Percentiles rank a stretch among this genome's conserved stretches.
Evolutionary conservation across 208 protist species (phyloP).

Genomic region (Naegleria lovaniensis): DNA sequence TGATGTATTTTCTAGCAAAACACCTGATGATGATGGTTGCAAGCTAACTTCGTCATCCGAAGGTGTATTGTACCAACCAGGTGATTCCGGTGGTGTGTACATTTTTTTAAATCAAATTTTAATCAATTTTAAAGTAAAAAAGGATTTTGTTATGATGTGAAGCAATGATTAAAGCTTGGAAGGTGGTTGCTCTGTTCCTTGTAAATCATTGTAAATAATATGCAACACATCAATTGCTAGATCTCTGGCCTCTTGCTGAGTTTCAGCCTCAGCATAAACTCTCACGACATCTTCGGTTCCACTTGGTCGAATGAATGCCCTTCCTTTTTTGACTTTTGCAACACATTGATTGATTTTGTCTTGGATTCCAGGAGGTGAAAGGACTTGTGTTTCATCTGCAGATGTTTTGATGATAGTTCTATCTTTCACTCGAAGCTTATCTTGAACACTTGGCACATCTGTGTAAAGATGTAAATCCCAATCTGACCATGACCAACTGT

Average conservation of each 20-base stretch:
- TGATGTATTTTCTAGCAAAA: background rate
- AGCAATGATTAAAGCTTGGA: background rate
- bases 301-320: slow-evolving; percentile 78
- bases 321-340: background rate
- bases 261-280: slow-evolving; percentile 66
- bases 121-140: background rate
- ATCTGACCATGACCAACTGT: background rate
- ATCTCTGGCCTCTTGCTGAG: background rate
- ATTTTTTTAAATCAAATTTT: no score
- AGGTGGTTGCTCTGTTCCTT: background rate
- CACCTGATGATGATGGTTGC: background rate
- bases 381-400: slow-evolving; percentile 12
- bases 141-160: no score
- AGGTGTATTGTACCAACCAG: background rate
- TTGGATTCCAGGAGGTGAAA: background rate
- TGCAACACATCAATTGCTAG: background rate
- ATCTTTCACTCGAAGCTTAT: slow-evolving; percentile 18
- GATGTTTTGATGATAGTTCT: background rate
- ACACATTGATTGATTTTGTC: background rate
- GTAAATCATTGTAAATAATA: background rate
- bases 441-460: slow-evolving; percentile 35
- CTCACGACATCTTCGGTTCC: slow-evolving; percentile 87
- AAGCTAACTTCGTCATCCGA: background rate
- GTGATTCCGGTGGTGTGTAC: background rate
- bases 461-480: slow-evolving; percentile 26